phyloP scores from a whole-genome alignment of 1,284 basidiomycete genomes.

The Tilletiopsis washingtonensis region DNA sequence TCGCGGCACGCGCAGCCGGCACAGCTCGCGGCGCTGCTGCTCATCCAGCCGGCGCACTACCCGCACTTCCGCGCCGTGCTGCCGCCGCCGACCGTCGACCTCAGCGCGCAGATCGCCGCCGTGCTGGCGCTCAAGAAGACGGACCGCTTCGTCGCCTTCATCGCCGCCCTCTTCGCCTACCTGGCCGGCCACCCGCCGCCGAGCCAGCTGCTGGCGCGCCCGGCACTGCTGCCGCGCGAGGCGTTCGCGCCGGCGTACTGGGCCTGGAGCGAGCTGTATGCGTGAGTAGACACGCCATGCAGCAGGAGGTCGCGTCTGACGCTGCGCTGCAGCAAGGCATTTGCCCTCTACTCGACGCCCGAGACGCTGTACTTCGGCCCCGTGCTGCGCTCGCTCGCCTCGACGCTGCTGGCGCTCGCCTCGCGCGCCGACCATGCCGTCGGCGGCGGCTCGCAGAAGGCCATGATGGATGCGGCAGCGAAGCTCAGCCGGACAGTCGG shows the following conservation, averaged over 20 bases:
- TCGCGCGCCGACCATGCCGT: neutral
- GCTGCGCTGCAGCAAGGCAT: neutral
- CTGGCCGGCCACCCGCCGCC: neutral
- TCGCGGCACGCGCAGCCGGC: neutral
- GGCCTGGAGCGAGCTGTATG: neutral
- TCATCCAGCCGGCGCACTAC: too few species aligned
- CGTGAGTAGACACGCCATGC: neutral
- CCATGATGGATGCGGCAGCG: slow-evolving; percentile 36
- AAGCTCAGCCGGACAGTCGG: slow-evolving; percentile 40
- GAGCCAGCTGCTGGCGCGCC: neutral
- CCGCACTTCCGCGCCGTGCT: too few species aligned
- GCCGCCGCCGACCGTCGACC: too few species aligned
- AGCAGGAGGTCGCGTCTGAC: too few species aligned
- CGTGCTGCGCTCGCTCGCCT: slow-evolving; percentile 1
- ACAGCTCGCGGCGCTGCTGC: neutral
- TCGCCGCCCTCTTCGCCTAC: neutral
- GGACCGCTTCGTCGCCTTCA: neutral
- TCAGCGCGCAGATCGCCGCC: too few species aligned
- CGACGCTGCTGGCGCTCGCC: slow-evolving; percentile 1
- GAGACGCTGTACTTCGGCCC: slow-evolving; percentile 8
- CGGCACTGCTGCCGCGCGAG: neutral
- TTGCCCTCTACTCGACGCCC: neutral
- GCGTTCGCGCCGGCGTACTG: neutral
- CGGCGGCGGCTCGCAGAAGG: neutral
- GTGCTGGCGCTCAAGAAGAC: too few species aligned